Percentiles rank a stretch among this genome's conserved stretches.
These are phyloP conservation scores for Pisolithus thermaeus DNA, from an alignment of 1,284 basidiomycete species.

Conservation along the genomic window DNA sequence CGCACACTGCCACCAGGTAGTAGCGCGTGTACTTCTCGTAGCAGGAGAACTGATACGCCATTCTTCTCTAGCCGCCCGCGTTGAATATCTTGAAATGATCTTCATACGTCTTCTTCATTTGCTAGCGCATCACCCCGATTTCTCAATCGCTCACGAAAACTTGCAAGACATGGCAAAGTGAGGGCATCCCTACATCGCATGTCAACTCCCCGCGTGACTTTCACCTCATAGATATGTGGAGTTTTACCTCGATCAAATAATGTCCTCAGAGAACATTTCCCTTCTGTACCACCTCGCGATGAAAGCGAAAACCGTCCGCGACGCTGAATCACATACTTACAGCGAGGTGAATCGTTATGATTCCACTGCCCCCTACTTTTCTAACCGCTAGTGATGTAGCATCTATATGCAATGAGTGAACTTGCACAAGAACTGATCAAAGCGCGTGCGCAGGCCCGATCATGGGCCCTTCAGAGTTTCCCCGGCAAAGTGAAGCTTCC, in stretches of 20 bases:
- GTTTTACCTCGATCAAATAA: conserved; percentile 80
- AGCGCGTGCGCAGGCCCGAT: conserved; percentile 54
- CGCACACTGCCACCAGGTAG: conserved; percentile 44
- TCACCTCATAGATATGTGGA: conserved; percentile 67
- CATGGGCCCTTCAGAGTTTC: conserved; percentile 77
- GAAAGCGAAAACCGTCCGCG: conserved; percentile 83
- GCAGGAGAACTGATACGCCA: neutral
- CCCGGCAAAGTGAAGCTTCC: conserved; percentile 81
- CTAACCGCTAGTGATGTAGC: conserved; percentile 39
- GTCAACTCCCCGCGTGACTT: neutral
- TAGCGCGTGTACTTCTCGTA: neutral
- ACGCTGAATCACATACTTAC: conserved; percentile 57
- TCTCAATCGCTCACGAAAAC: conserved; percentile 54
- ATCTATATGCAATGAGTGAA: conserved; percentile 86
- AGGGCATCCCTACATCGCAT: conserved; percentile 14
- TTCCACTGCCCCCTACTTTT: neutral
- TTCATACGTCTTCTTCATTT: conserved; percentile 85
- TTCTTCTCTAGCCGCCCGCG: conserved; percentile 40
- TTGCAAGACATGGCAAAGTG: conserved; percentile 72
- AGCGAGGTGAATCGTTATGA: conserved; percentile 51
- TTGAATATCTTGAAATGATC: conserved; percentile 72
- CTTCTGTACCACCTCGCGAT: conserved; percentile 79
- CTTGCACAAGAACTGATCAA: conserved; percentile 86
- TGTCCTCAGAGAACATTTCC: conserved; percentile 72
- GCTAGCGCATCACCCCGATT: conserved; percentile 93